Base-by-base conservation (phyloP, 208 protist genomes). In the Trypanosoma brucei region DNA sequence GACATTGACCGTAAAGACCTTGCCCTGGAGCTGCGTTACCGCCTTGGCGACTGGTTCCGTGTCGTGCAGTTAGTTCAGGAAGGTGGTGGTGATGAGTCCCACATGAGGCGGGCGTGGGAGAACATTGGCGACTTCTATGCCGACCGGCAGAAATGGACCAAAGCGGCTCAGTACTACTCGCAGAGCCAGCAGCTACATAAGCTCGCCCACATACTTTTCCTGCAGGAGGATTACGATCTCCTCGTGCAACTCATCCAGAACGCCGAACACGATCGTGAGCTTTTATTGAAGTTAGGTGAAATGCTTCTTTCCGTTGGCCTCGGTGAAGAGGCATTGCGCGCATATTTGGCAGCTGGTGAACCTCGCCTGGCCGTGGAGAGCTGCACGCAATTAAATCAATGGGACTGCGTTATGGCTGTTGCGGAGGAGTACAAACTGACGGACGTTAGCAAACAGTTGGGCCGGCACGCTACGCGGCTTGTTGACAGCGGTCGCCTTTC, bases 111-210 rank as follows among this genome's bases (percentile, higher is more conserved):
- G 46, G 96, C 96, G 14, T 97, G 85, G 83, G 90, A 97, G 65
- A 84, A 95, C 65, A 97, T 98, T 57, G 97, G 97, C 33, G 95
- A 98, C 68, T 91, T 96, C 78, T 98, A 98, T 80, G 87, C 90
- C 2, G 87, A 97, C 65, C 79, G 86, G 11, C 89, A 96, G 65
- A 97, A 98, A 73, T 98, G 95, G 91, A 81, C 79, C 57, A 97
- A 97, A 71, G 97, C 97, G 3, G 66, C 88, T 34, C 88, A 96
- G 80, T 97, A 98, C 84, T 98, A 98, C 79, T 83, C 81, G 36
- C 95, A 98, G 73, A 86, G 92, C 61, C 78, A 88, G 44, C 81
- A 97, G 79, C 86, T 86, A 52, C 81, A 81, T 58, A 93, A 94
- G 69, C 83, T 98, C 9, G 84, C 85, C 0, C 72, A 89, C 44